Conservation (phyloP, 2,329 filamentous ascomycete species). For the Monosporascus sp. region DNA sequence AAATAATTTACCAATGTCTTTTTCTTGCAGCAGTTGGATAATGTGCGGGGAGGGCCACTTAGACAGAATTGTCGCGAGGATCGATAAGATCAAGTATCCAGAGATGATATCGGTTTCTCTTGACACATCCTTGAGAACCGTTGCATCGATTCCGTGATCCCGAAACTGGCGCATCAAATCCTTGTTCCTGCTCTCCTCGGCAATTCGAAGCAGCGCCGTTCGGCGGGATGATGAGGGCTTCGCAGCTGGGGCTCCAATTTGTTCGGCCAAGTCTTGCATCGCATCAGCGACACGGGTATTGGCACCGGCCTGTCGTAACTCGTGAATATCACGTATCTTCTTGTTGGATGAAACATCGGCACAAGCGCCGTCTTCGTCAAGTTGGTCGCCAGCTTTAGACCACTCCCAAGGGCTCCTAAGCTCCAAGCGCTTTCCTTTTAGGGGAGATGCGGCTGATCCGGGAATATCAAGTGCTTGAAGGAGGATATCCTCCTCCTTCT, state of each 20-base stretch:
- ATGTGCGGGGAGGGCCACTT: slow-evolving; percentile 56
- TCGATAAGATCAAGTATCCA: slow-evolving; percentile 58
- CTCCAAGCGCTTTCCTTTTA: slow-evolving; percentile 26
- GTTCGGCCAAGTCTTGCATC: slow-evolving; percentile 57
- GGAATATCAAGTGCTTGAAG: slow-evolving; percentile 23
- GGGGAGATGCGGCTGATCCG: slow-evolving; percentile 13
- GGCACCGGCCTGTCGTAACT: slow-evolving; percentile 59
- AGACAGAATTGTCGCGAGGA: slow-evolving; percentile 57
- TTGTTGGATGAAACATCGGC: slow-evolving; percentile 37
- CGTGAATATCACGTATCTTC: slow-evolving; percentile 58
- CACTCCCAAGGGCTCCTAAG: slow-evolving; percentile 20
- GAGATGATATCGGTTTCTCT: slow-evolving; percentile 55
- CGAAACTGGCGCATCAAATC: slow-evolving; percentile 65
- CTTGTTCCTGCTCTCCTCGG: slow-evolving; percentile 54
- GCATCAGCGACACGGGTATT: slow-evolving; percentile 62
- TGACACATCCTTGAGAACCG: slow-evolving; percentile 57
- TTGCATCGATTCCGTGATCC: slow-evolving; percentile 65
- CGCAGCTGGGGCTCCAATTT: slow-evolving; percentile 47
- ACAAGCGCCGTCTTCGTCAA: slow-evolving; percentile 38
- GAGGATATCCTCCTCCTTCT: slow-evolving; percentile 27
- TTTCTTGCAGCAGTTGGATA: slow-evolving; percentile 49
- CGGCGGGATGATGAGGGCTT: slow-evolving; percentile 48
- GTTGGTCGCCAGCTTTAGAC: slow-evolving; percentile 7
- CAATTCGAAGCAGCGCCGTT: slow-evolving; percentile 54
- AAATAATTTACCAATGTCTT: slow-evolving; percentile 51